Percentiles rank a stretch among this genome's conserved stretches.
These are phyloP conservation scores for Corchorus capsularis DNA, from an alignment of 345 rosid genomes.

Conservation along the genomic window DNA sequence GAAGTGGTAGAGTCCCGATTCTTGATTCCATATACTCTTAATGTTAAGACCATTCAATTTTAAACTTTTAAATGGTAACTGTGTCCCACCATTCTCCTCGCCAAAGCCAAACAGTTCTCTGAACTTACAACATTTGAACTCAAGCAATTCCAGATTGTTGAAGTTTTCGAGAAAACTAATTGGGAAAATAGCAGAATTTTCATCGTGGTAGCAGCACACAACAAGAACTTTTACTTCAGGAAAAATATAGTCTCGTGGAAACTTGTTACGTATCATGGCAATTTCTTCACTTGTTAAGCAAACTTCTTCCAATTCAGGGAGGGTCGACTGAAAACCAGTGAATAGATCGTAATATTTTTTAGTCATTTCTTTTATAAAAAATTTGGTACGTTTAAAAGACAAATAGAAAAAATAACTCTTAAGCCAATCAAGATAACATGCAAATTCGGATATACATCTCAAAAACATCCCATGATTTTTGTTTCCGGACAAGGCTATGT, in stretches of 20 bases:
- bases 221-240: neutral
- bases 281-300: neutral
- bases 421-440: no score
- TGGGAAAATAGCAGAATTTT: neutral
- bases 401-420: no score
- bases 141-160: neutral
- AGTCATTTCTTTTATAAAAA: neutral
- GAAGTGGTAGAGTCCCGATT: no score
- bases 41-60: rapidly evolving
- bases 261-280: neutral
- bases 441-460: no score
- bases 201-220: neutral
- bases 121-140: neutral
- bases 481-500: no score
- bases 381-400: no score
- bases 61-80: neutral
- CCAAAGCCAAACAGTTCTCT: neutral
- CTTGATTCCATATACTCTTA: no score
- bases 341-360: neutral
- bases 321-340: no score
- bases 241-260: constrained; percentile 3
- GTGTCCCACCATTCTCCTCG: neutral
- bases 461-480: no score
- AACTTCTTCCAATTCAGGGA: constrained; percentile 15
- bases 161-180: neutral